Evolutionary conservation across 139 green algal species (phyloP), one percentile per base, ranked within the genome.

Genomic region (Chlorella sorokiniana): DNA sequence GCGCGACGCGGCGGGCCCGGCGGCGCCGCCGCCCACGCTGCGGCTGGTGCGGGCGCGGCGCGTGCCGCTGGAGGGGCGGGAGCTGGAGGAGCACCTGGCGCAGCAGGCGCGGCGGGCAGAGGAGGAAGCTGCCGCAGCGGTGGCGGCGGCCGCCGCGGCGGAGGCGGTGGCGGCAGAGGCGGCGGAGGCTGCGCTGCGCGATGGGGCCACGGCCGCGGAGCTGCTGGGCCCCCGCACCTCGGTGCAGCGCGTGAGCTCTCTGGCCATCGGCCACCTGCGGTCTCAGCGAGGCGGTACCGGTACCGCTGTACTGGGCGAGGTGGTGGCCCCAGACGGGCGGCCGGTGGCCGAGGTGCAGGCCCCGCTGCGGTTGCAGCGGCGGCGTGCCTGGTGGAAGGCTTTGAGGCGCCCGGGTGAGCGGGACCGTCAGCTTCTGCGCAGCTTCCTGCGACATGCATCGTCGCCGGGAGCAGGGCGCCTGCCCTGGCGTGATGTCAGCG

Each of bases 31-130:
- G 52, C 80, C 63, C n/a, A 83, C 35, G 22, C 61, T 99, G 11
- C 84, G 74, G 23, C 40, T 96, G 38, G 54, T 56, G 35, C 64
- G 93, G 48, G 81, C 69, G 1, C 69, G 71, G 10, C 81, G 92
- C 10, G 89, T 98, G 71, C 85, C 85, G 4, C 76, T 98, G 51
- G 86, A 96, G 63, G 96, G 95, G 2, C 85, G 90, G 37, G 95
- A 98, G 91, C 85, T 98, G 64, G 84, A 83, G 27, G 61, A 69
- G 23, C 44, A 90, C 56, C 48, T 71, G 20, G 72, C 74, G 61
- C 44, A 89, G 64, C 54, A 92, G 51, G 48, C 41, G 14, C 22
- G 74, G 51, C 73, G 81, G 31, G 63, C 87, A 41, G 51, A 71
- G 18, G 48, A 76, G 38, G 61, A 85, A 25, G 82, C 76, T 45